Base-by-base conservation (phyloP, 2,329 filamentous ascomycete species). In the Karstenula rhodostoma region DNA sequence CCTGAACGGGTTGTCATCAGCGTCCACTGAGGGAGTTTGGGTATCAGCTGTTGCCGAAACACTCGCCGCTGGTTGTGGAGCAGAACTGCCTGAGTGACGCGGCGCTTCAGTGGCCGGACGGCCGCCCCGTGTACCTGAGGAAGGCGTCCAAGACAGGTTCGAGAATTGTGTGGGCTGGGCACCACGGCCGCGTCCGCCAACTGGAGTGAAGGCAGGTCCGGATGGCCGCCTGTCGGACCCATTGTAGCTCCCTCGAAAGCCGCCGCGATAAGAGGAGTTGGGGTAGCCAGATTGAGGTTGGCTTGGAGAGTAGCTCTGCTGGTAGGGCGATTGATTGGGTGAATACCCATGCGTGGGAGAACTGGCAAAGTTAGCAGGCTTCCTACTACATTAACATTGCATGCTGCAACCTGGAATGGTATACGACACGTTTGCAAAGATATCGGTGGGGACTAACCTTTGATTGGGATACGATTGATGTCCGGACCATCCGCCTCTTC, bases 141-240 rank as follows among this genome's bases (percentile, higher is more conserved):
- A 82, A 46, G 87, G 84, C 57, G 86, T 90, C 90, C 92, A 94
- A 48, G 92, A 91, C 2, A 88, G 75, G 78, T 91, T 87, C 78
- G 89, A 84, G 81, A 90, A 86, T 78, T 89, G 81, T 64, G 75
- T 76, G 13, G 71, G 72, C 19, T 67, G 64, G 46, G 82, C 81
- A 35, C 81, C 83, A 65, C 85, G 81, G 37, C 88, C 87, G 54
- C 89, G 84, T 33, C 80, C 78, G 22, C 77, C 52, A 22, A 62
- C 48, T 27, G 60, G 60, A 6, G 52, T 66, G 25, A 66, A 54
- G 43, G 83, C 83, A 51, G 86, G 81, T 32, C 72, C 71, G 56
- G 73, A 75, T 74, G 80, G 37, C 43, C 83, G 80, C 61, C 82
- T 80, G 61, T 82, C 82, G 9, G 76, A 74, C 1, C 73, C 75